phyloP scores from a whole-genome alignment of 148 eudicot species.

The Cornus florida region DNA sequence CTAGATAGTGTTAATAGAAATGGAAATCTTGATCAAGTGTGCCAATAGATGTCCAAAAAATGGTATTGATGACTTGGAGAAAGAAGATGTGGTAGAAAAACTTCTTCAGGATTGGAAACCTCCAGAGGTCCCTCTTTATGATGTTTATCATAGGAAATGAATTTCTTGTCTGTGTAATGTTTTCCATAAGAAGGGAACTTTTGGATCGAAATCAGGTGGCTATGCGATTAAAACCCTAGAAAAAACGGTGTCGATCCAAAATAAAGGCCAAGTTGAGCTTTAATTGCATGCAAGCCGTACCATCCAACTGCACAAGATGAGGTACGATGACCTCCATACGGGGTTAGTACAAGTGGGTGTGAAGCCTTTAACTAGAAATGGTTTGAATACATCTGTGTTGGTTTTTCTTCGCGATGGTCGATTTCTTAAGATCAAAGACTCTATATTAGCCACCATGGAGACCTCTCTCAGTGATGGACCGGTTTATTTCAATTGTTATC shows the following conservation, averaged over 20 bases:
- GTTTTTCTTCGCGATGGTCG: conserved; percentile 1
- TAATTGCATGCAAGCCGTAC: neutral
- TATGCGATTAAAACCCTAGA: neutral
- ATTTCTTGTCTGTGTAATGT: neutral
- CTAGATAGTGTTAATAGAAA: too few species aligned
- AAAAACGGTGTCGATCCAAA: neutral
- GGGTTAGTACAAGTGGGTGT: conserved; percentile 6
- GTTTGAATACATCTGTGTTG: neutral
- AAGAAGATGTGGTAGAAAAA: neutral
- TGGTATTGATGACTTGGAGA: too few species aligned
- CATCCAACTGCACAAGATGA: neutral
- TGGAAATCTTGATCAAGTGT: too few species aligned
- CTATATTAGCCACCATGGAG: neutral
- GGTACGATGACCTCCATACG: neutral
- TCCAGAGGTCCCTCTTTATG: neutral
- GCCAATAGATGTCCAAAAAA: too few species aligned
- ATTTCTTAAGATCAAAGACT: neutral
- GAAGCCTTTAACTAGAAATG: conserved; percentile 1
- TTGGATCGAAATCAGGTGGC: neutral
- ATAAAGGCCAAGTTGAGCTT: neutral
- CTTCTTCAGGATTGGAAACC: neutral
- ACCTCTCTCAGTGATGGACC: neutral
- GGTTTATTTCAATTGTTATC: conserved; percentile 1
- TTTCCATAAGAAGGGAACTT: too few species aligned
- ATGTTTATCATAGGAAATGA: neutral